These are phyloP conservation scores for Fusarium liriodendri DNA, from an alignment of 2,329 filamentous ascomycete species.

Conservation along the genomic window DNA sequence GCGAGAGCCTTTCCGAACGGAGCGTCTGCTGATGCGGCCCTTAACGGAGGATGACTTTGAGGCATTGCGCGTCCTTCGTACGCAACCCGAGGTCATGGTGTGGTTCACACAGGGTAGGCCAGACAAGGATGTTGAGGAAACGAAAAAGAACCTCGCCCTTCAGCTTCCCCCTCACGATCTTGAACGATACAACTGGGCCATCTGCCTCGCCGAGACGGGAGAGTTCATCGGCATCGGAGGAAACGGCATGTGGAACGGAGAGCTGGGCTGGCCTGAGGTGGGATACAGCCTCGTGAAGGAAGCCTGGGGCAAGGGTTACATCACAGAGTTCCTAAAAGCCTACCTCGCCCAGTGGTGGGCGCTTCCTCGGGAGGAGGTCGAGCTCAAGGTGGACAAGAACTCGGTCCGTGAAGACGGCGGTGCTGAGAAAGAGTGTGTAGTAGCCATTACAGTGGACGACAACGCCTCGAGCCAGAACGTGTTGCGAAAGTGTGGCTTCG, in stretches of 20 bases:
- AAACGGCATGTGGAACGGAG: slow-evolving; percentile 48
- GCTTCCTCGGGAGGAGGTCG: slow-evolving; percentile 59
- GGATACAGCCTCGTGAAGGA: slow-evolving; percentile 68
- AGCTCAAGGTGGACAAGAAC: slow-evolving; percentile 55
- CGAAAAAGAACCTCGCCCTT: slow-evolving; percentile 52
- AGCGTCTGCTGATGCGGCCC: slow-evolving; percentile 66
- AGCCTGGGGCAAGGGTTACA: slow-evolving; percentile 67
- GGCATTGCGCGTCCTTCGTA: slow-evolving; percentile 63
- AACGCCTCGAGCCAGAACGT: slow-evolving; percentile 68
- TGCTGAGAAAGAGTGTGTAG: slow-evolving; percentile 54
- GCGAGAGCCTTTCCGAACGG: slow-evolving; percentile 58
- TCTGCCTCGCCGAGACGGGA: slow-evolving; percentile 59
- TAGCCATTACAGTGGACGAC: slow-evolving; percentile 58
- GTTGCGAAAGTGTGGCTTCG: slow-evolving; percentile 67
- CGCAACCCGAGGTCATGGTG: slow-evolving; percentile 70
- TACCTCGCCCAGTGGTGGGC: slow-evolving; percentile 60
- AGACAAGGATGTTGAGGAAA: slow-evolving; percentile 59
- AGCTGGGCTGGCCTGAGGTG: slow-evolving; percentile 66
- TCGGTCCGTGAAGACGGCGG: slow-evolving; percentile 48
- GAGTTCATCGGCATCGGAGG: slow-evolving; percentile 65
- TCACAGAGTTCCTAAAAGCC: slow-evolving; percentile 65
- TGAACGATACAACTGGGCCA: slow-evolving; percentile 66
- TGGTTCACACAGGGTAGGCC: slow-evolving; percentile 60
- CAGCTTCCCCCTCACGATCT: slow-evolving; percentile 62
- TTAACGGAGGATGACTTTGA: slow-evolving; percentile 61